phyloP scores from a whole-genome alignment of 2,329 filamentous ascomycete genomes.

The Beauveria sp. region DNA sequence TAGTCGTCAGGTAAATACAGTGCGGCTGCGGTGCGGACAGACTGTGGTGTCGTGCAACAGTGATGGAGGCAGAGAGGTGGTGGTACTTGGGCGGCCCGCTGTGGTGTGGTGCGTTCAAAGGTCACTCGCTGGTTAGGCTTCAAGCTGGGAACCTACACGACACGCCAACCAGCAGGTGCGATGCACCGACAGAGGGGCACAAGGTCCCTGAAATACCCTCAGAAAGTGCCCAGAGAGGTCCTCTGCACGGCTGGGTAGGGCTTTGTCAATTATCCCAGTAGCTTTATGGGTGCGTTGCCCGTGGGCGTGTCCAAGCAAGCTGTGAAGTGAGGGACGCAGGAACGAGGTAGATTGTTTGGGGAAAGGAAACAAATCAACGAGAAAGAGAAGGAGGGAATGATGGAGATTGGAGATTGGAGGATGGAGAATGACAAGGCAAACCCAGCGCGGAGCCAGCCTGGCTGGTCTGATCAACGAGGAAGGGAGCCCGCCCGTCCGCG shows the following conservation, averaged over 20 bases:
- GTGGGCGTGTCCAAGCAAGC: not conserved
- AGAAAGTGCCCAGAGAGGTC: not conserved
- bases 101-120: not conserved
- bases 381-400: not conserved
- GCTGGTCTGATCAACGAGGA: conserved; percentile 7
- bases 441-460: not conserved
- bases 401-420: not conserved
- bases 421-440: not conserved
- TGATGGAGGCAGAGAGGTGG: not conserved
- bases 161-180: not conserved
- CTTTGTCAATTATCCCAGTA: not conserved
- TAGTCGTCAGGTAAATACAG: not conserved
- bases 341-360: not conserved
- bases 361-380: not conserved
- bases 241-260: not conserved
- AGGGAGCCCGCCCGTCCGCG: not conserved
- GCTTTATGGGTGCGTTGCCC: not conserved
- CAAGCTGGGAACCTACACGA: not conserved
- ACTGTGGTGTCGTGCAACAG: not conserved
- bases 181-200: not conserved
- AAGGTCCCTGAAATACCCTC: not conserved
- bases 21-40: not conserved
- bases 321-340: not conserved
- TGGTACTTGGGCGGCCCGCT: not conserved
- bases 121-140: not conserved